phyloP scores from a whole-genome alignment of 257 asterid species.

The Solanum tarapatanum region DNA sequence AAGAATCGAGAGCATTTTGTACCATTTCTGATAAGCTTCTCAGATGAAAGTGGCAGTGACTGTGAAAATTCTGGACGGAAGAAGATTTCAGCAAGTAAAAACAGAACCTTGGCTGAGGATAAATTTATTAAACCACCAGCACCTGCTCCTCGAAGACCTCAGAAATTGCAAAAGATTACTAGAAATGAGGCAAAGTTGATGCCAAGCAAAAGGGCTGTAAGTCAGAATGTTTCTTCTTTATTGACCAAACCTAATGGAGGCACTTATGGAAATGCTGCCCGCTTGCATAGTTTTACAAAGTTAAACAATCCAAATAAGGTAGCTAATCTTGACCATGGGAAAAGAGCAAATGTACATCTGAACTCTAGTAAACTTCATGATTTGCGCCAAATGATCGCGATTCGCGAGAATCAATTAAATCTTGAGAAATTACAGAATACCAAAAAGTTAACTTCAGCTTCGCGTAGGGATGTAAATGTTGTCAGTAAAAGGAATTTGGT shows the following conservation, averaged over 20 bases:
- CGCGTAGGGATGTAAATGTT: background rate
- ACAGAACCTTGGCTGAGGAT: constrained; percentile 3
- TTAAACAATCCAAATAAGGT: constrained; percentile 1
- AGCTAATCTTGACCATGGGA: constrained; percentile 7
- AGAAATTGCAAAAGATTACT: constrained; percentile 4
- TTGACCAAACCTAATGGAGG: constrained; percentile 9
- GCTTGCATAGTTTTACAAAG: constrained; percentile 2
- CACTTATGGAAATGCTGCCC: constrained; percentile 13
- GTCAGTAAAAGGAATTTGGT: background rate
- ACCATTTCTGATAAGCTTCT: constrained; percentile 42
- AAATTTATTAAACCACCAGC: constrained; percentile 15
- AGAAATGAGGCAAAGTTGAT: constrained; percentile 3
- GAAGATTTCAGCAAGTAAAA: constrained; percentile 1
- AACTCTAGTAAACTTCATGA: constrained; percentile 24
- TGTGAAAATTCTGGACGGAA: constrained; percentile 18
- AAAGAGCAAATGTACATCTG: constrained; percentile 4
- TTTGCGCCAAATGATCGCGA: constrained; percentile 28
- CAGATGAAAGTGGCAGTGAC: constrained; percentile 40
- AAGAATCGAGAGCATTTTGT: constrained; percentile 31
- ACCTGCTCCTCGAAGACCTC: constrained; percentile 13
- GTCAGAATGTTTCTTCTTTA: constrained; percentile 14
- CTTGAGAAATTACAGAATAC: constrained; percentile 17
- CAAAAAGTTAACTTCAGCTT: constrained; percentile 4
- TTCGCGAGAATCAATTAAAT: constrained; percentile 30
- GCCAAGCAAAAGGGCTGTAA: constrained; percentile 3